Conservation (phyloP, 495 filamentous ascomycete genomes). For the Penicillium salamii region DNA sequence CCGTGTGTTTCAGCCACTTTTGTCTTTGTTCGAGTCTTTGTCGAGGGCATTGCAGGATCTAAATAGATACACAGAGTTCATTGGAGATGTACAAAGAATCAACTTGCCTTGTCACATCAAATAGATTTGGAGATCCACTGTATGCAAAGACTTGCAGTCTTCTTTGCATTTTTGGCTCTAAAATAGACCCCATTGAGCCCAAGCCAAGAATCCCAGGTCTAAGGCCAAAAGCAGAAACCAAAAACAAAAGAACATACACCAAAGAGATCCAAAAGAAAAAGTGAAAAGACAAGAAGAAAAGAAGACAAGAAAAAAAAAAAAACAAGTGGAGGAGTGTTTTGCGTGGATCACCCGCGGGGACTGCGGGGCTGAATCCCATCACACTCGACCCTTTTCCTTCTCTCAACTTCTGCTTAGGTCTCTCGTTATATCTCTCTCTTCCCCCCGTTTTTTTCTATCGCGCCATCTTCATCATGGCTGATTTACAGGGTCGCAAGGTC, state of each 20-base stretch:
- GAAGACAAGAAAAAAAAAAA: not conserved
- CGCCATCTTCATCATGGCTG: constrained; percentile 54
- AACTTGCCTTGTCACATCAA: not conserved
- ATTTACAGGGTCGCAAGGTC: constrained; percentile 83
- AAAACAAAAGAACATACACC: too few species aligned
- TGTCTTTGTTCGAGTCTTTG: not conserved
- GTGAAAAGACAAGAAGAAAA: not conserved
- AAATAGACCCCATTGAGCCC: too few species aligned
- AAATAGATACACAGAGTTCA: too few species aligned
- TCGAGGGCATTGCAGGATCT: not conserved
- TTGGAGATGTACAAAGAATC: not conserved
- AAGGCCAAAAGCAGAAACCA: too few species aligned
- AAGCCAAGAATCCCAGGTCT: too few species aligned
- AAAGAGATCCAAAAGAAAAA: too few species aligned
- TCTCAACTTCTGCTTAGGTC: constrained; percentile 10
- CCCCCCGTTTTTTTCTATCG: constrained; percentile 1
- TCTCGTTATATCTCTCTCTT: constrained; percentile 6
- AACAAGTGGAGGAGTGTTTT: not conserved
- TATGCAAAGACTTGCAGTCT: too few species aligned
- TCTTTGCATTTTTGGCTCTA: too few species aligned
- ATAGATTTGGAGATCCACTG: too few species aligned
- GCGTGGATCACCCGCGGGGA: constrained; percentile 25
- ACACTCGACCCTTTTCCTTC: constrained; percentile 14
- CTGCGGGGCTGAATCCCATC: constrained; percentile 26
- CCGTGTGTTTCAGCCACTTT: constrained; percentile 1